phyloP scores from a whole-genome alignment of 2,329 filamentous ascomycete species.

The Epichloe scottii region DNA sequence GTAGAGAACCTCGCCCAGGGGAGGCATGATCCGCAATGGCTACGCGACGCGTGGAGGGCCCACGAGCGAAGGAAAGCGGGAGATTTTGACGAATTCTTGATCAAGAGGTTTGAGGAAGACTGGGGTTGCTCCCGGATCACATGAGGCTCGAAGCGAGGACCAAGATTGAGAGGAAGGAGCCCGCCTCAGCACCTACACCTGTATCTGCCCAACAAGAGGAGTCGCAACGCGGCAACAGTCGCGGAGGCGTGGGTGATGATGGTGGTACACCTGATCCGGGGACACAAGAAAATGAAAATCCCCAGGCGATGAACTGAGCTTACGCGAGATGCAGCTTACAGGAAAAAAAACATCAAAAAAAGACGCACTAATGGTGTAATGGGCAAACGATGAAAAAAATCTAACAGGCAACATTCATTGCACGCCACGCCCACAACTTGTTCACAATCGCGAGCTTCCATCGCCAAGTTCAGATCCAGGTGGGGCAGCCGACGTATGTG shows the following conservation, averaged over 20 bases:
- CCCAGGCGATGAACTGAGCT: not conserved
- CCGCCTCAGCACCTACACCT: not conserved
- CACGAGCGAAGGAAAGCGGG: slow-evolving; percentile 35
- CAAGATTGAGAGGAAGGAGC: not conserved
- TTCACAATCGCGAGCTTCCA: too few species aligned
- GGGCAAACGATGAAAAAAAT: too few species aligned
- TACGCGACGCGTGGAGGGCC: slow-evolving; percentile 37
- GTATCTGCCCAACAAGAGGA: not conserved
- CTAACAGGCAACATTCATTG: too few species aligned
- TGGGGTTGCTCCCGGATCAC: slow-evolving; percentile 32
- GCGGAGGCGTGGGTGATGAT: not conserved
- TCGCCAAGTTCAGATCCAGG: not conserved
- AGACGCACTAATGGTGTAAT: not conserved
- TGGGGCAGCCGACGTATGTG: not conserved
- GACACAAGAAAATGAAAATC: not conserved
- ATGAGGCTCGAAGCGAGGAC: slow-evolving; percentile 10
- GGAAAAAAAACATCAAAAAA: not conserved
- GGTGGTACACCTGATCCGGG: not conserved
- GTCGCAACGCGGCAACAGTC: not conserved
- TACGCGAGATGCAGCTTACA: not conserved
- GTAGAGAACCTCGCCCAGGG: slow-evolving; percentile 33
- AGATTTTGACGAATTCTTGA: slow-evolving; percentile 35
- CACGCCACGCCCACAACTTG: too few species aligned
- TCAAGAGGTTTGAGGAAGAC: slow-evolving; percentile 31
- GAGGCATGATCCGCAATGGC: slow-evolving; percentile 40